These are phyloP conservation scores for Discostella stelligeroides DNA, from an alignment of 108 stramenopile species.

Conservation along the genomic window DNA sequence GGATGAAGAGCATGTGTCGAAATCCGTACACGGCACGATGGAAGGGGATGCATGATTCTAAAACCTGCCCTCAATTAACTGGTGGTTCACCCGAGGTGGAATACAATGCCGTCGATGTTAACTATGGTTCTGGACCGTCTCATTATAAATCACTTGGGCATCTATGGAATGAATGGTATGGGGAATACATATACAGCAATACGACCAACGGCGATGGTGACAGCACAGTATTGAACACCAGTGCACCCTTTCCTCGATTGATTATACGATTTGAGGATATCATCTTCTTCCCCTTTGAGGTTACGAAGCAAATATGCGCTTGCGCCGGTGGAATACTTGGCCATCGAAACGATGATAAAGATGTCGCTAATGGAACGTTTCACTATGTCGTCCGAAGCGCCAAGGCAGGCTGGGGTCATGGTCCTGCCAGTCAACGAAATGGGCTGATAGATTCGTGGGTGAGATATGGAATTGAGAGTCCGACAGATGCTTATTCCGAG, in stretches of 20 bases:
- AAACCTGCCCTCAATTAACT: slow-evolving; percentile 31
- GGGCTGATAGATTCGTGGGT: slow-evolving; percentile 79
- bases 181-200: slow-evolving; percentile 51
- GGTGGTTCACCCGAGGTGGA: neutral
- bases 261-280: slow-evolving; percentile 72
- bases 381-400: slow-evolving; percentile 69
- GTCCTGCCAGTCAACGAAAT: slow-evolving; percentile 52
- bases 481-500: slow-evolving; percentile 35
- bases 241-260: slow-evolving; percentile 59
- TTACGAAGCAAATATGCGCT: slow-evolving; percentile 60
- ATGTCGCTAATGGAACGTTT: slow-evolving; percentile 53
- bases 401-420: slow-evolving; percentile 78
- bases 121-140: slow-evolving; percentile 56
- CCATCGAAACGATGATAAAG: slow-evolving; percentile 46
- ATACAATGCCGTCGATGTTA: slow-evolving; percentile 70
- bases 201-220: neutral
- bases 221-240: neutral
- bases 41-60: slow-evolving; percentile 20
- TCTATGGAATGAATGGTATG: slow-evolving; percentile 86
- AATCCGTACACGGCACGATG: slow-evolving; percentile 56
- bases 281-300: slow-evolving; percentile 58
- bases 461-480: slow-evolving; percentile 43
- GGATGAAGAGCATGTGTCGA: slow-evolving; percentile 79
- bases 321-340: slow-evolving; percentile 75
- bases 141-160: slow-evolving; percentile 62